Percentiles rank a stretch among this genome's conserved stretches.
phyloP scores from a whole-genome alignment of 306 rosid genomes.

The Abrus precatorius region DNA sequence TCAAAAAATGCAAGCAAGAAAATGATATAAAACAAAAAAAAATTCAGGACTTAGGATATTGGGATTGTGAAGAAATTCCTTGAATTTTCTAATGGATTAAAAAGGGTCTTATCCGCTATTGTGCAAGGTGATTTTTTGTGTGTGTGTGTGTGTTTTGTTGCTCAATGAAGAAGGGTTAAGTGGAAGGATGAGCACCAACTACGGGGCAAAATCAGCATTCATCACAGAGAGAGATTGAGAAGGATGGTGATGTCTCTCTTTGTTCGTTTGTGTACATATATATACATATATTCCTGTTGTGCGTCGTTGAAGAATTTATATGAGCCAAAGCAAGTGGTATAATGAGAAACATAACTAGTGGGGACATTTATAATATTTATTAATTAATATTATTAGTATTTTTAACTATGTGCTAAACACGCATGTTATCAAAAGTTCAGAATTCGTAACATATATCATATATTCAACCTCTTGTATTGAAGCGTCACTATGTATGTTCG shows the following conservation, averaged over 20 bases:
- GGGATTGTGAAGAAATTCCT: conserved; percentile 45
- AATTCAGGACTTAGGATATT: conserved; percentile 6
- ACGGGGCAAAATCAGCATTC: conserved; percentile 74
- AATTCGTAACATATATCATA: background rate
- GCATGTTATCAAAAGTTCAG: background rate
- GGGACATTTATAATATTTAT: conserved; percentile 29
- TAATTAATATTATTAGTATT: background rate
- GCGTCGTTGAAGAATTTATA: conserved; percentile 55
- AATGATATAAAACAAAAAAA: background rate
- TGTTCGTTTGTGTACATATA: conserved; percentile 37
- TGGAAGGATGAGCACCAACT: conserved; percentile 74
- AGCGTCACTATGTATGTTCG: background rate
- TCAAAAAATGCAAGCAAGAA: conserved; percentile 14
- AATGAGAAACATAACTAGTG: conserved; percentile 46
- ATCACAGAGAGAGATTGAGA: conserved; percentile 60
- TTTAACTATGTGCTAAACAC: background rate
- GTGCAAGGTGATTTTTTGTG: conserved; percentile 40
- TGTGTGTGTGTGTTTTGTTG: conserved; percentile 35
- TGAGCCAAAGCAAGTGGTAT: conserved; percentile 53
- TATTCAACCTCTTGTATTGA: background rate
- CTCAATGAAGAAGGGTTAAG: conserved; percentile 61
- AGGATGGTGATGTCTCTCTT: conserved; percentile 57
- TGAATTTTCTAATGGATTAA: conserved; percentile 58
- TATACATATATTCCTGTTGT: conserved; percentile 55
- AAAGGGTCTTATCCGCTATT: conserved; percentile 51